Conservation (phyloP, 2,329 filamentous ascomycete species). For the Metarhizium rileyi region DNA sequence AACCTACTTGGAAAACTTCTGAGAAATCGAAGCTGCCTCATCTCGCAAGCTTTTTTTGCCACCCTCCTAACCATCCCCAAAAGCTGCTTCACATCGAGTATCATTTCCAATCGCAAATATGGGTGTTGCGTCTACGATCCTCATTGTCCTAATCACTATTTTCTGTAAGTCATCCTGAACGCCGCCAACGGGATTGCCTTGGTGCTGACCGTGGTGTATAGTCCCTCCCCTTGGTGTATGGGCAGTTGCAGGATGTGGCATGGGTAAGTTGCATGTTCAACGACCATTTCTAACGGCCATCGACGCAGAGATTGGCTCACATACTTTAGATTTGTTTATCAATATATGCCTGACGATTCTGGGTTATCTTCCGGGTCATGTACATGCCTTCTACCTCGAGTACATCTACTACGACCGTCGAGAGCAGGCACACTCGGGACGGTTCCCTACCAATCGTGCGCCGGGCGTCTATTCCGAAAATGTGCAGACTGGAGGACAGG, state of each 20-base stretch:
- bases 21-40: neutral
- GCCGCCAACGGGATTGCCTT: neutral
- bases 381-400: conserved; percentile 73
- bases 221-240: conserved; percentile 58
- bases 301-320: conserved; percentile 7
- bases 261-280: conserved; percentile 26
- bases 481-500: conserved; percentile 62
- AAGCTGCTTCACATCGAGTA: neutral
- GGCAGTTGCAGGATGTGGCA: conserved; percentile 54
- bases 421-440: conserved; percentile 51
- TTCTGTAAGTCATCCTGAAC: conserved; percentile 31
- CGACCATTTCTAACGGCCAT: neutral
- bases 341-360: conserved; percentile 59
- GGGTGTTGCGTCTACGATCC: conserved; percentile 37
- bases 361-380: conserved; percentile 67
- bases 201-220: conserved; percentile 18
- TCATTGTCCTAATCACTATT: conserved; percentile 43
- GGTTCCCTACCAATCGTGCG: conserved; percentile 42
- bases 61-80: neutral
- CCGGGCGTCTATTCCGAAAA: conserved; percentile 64
- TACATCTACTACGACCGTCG: conserved; percentile 74
- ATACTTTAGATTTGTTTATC: conserved; percentile 46
- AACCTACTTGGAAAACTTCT: neutral
- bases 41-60: neutral
- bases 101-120: conserved; percentile 25